Conservation (phyloP, 2,329 filamentous ascomycete species). For the Conoideocrella luteorostrata region DNA sequence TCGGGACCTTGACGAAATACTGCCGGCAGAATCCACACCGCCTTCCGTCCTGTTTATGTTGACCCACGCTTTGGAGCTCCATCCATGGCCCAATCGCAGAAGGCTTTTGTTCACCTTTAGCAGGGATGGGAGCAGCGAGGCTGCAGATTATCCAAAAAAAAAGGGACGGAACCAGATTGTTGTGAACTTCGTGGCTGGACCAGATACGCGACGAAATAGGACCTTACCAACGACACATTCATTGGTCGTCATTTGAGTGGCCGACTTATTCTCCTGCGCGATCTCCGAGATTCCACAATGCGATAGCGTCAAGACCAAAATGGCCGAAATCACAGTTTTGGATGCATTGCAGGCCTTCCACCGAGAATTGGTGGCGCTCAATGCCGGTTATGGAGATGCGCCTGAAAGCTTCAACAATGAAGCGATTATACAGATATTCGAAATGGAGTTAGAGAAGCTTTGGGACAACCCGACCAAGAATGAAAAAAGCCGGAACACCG, state of each 20-base stretch:
- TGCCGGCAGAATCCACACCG: constrained; percentile 30
- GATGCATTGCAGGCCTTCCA: constrained; percentile 78
- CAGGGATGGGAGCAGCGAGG: constrained; percentile 23
- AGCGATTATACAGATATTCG: constrained; percentile 63
- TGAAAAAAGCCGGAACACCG: constrained; percentile 64
- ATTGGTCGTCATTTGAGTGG: not conserved
- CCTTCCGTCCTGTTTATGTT: constrained; percentile 20
- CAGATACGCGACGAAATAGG: constrained; percentile 13
- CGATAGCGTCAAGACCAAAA: constrained; percentile 43
- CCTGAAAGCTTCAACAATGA: constrained; percentile 64
- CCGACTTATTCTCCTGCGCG: not conserved
- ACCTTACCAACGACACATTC: no score
- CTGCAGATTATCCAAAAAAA: constrained; percentile 23
- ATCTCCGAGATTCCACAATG: constrained; percentile 28
- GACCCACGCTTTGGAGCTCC: constrained; percentile 19
- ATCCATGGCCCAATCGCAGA: constrained; percentile 12
- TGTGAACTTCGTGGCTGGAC: constrained; percentile 5
- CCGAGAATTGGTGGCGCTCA: constrained; percentile 72
- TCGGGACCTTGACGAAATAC: no score
- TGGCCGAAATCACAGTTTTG: constrained; percentile 69
- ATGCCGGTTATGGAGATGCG: constrained; percentile 55
- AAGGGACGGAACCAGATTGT: not conserved
- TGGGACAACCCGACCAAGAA: constrained; percentile 71
- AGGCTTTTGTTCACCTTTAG: constrained; percentile 10
- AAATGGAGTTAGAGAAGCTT: constrained; percentile 63